These are phyloP conservation scores for Botrytis paeoniae DNA, from an alignment of 2,329 filamentous ascomycete species.

Conservation along the genomic window DNA sequence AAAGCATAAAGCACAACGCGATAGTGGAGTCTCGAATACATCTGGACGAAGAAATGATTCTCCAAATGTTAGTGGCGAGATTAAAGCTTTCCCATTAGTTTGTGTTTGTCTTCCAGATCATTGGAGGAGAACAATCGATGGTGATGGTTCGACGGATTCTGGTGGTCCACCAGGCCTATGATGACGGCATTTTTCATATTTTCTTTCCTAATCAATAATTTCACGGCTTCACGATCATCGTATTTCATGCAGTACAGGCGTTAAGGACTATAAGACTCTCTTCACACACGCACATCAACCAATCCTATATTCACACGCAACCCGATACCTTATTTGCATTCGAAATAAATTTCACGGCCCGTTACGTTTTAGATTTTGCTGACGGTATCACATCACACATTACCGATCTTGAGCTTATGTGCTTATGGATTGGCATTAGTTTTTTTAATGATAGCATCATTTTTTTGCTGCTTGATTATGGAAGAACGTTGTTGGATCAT, in stretches of 20 bases:
- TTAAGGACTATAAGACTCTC: slow-evolving; percentile 25
- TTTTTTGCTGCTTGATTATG: slow-evolving; percentile 15
- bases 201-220: slow-evolving; percentile 21
- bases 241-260: slow-evolving; percentile 31
- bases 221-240: slow-evolving; percentile 37
- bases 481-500: slow-evolving; percentile 19
- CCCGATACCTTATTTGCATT: slow-evolving; percentile 17
- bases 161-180: slow-evolving; percentile 41
- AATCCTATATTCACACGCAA: slow-evolving; percentile 10
- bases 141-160: slow-evolving; percentile 69
- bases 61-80: slow-evolving; percentile 72
- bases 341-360: slow-evolving; percentile 26
- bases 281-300: slow-evolving; percentile 8
- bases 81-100: slow-evolving; percentile 96
- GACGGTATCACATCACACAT: slow-evolving; percentile 24
- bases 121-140: slow-evolving; percentile 95
- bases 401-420: slow-evolving; percentile 27
- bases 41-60: slow-evolving; percentile 61
- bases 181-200: slow-evolving; percentile 4
- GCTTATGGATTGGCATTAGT: slow-evolving; percentile 28
- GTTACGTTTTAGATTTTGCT: slow-evolving; percentile 31
- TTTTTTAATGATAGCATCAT: slow-evolving; percentile 25
- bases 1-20: slow-evolving; percentile 72
- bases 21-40: slow-evolving; percentile 88
- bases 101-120: slow-evolving; percentile 94